Evolutionary conservation across 2,329 filamentous ascomycete species (phyloP).

Genomic region (Neonectria faginata): DNA sequence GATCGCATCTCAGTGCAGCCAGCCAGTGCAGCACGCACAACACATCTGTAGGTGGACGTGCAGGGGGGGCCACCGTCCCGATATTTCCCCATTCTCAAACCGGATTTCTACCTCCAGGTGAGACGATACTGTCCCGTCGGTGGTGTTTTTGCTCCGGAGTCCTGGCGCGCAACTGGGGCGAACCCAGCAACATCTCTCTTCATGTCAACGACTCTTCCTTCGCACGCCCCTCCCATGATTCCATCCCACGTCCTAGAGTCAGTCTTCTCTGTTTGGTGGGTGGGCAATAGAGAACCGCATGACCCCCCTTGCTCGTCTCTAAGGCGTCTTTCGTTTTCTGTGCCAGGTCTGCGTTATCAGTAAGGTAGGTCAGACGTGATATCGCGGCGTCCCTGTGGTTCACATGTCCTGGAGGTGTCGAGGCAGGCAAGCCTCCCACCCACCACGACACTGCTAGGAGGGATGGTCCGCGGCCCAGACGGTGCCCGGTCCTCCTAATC

Average conservation of each 20-base stretch:
- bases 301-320: slow-evolving; percentile 27
- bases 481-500: slow-evolving; percentile 26
- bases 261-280: slow-evolving; percentile 32
- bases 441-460: slow-evolving; percentile 7
- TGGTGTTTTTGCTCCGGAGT: slow-evolving; percentile 17
- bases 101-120: slow-evolving; percentile 20
- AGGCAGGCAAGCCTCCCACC: slow-evolving; percentile 12
- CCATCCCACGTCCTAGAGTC: slow-evolving; percentile 30
- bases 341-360: slow-evolving; percentile 21
- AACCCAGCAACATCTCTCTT: slow-evolving; percentile 3
- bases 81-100: slow-evolving; percentile 3
- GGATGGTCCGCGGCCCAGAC: slow-evolving; percentile 10
- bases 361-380: slow-evolving; percentile 3
- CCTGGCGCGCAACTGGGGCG: slow-evolving; percentile 12
- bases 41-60: slow-evolving; percentile 11
- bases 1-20: slow-evolving; percentile 2
- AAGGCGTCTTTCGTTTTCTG: slow-evolving; percentile 11
- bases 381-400: slow-evolving; percentile 16
- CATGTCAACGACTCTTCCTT: not conserved
- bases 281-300: slow-evolving; percentile 39
- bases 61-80: slow-evolving; percentile 24
- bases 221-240: slow-evolving; percentile 33
- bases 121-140: slow-evolving; percentile 10
- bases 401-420: slow-evolving; percentile 24
- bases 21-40: slow-evolving; percentile 6